A percentile compares a stretch with the other conserved stretches of the same genome.
phyloP scores from a whole-genome alignment of 306 rosid species.

The Acmispon strigosus region DNA sequence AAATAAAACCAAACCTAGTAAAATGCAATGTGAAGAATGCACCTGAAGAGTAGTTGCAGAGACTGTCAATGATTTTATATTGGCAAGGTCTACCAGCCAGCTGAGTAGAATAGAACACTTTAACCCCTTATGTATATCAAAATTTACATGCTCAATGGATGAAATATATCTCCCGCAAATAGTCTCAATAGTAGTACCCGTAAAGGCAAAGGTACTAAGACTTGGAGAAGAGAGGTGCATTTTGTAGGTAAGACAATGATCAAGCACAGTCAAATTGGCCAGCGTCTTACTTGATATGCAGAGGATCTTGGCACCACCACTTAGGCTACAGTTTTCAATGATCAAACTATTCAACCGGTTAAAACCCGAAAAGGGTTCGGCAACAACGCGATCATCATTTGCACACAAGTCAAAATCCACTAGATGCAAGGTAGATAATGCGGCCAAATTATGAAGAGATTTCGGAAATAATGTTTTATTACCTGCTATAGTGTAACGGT shows the following conservation, averaged over 20 bases:
- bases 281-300: neutral
- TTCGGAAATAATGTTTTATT: neutral
- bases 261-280: neutral
- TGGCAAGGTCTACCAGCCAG: neutral
- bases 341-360: neutral
- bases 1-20: neutral
- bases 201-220: neutral
- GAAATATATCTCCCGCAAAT: neutral
- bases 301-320: neutral
- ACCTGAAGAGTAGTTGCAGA: conserved; percentile 15
- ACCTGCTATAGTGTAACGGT: neutral
- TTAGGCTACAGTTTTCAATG: neutral
- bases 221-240: neutral
- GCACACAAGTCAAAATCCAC: neutral
- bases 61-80: neutral
- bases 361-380: neutral
- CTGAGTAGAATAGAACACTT: neutral
- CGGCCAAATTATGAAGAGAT: neutral
- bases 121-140: neutral
- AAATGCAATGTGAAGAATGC: neutral
- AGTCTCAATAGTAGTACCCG: neutral
- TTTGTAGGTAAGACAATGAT: neutral
- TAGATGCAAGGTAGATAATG: neutral
- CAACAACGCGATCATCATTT: neutral
- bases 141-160: neutral